phyloP scores from a whole-genome alignment of 1,284 basidiomycete species.

The Fomitopsis schrenkii region DNA sequence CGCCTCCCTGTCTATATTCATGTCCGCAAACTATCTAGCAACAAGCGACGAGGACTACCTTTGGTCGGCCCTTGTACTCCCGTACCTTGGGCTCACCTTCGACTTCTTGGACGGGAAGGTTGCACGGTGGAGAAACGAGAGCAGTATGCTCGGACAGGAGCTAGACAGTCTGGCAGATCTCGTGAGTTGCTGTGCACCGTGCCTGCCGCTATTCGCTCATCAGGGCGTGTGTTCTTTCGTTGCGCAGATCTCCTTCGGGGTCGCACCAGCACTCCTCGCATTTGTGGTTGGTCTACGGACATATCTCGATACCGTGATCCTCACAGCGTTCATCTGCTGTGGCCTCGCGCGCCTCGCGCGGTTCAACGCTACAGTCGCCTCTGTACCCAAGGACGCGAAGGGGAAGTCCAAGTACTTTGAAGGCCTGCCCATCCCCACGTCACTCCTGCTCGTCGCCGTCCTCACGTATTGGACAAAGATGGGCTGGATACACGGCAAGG shows the following conservation, averaged over 20 bases:
- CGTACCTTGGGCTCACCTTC: constrained; percentile 95
- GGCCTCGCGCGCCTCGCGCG: constrained; percentile 95
- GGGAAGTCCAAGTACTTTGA: constrained; percentile 97
- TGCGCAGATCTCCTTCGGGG: constrained; percentile 89
- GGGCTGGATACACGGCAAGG: constrained; percentile 78
- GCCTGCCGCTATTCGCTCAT: constrained; percentile 10
- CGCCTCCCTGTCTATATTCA: constrained; percentile 94
- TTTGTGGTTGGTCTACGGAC: constrained; percentile 90
- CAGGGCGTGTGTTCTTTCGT: not conserved
- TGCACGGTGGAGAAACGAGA: constrained; percentile 93
- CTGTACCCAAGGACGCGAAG: constrained; percentile 82
- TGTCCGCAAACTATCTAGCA: constrained; percentile 84
- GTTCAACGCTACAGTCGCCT: constrained; percentile 97
- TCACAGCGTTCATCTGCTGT: constrained; percentile 92
- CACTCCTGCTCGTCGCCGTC: constrained; percentile 75
- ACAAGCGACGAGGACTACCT: constrained; percentile 80
- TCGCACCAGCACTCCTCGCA: constrained; percentile 90
- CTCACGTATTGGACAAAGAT: constrained; percentile 82
- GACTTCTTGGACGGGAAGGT: constrained; percentile 98
- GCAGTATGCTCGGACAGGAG: constrained; percentile 97
- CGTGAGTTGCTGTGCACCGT: constrained; percentile 42
- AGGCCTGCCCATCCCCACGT: constrained; percentile 94
- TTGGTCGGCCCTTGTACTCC: constrained; percentile 84
- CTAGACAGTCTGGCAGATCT: constrained; percentile 96
- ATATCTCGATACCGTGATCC: constrained; percentile 82